Evolutionary conservation across 495 filamentous ascomycete species (phyloP).

Genomic region (Podospora anserina): DNA sequence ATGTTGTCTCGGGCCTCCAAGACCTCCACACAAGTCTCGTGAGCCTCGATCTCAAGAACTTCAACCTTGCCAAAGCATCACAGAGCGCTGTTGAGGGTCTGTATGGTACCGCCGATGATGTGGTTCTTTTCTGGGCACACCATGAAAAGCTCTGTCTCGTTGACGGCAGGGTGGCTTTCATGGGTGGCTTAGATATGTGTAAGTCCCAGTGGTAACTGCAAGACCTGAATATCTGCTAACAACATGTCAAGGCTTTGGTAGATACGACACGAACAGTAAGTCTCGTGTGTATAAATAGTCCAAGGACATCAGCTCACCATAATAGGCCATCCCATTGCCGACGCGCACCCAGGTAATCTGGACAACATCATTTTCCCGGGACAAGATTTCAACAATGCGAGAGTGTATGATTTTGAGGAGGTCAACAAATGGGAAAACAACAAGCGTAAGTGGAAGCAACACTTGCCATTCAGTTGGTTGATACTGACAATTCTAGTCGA

Average conservation of each 20-base stretch:
- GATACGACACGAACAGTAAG: constrained; percentile 59
- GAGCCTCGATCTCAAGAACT: constrained; percentile 46
- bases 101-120: constrained; percentile 74
- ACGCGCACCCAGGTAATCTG: constrained; percentile 76
- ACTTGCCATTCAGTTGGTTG: not conserved
- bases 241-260: constrained; percentile 49
- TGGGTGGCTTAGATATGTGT: constrained; percentile 77
- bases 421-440: constrained; percentile 83
- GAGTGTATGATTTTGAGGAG: constrained; percentile 82
- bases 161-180: constrained; percentile 79
- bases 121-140: constrained; percentile 91
- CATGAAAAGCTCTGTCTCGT: constrained; percentile 90
- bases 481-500: constrained; percentile 48
- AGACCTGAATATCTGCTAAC: constrained; percentile 15
- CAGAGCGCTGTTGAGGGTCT: constrained; percentile 66
- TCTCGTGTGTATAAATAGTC: not conserved
- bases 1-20: constrained; percentile 39
- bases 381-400: constrained; percentile 93
- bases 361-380: constrained; percentile 77
- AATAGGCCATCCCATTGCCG: constrained; percentile 72
- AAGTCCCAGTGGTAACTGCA: constrained; percentile 16
- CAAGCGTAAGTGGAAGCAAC: constrained; percentile 47
- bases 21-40: constrained; percentile 35
- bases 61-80: constrained; percentile 56
- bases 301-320: constrained; percentile 25